phyloP scores from a whole-genome alignment of 805 yeast species.

The Metschnikowia sp. region DNA sequence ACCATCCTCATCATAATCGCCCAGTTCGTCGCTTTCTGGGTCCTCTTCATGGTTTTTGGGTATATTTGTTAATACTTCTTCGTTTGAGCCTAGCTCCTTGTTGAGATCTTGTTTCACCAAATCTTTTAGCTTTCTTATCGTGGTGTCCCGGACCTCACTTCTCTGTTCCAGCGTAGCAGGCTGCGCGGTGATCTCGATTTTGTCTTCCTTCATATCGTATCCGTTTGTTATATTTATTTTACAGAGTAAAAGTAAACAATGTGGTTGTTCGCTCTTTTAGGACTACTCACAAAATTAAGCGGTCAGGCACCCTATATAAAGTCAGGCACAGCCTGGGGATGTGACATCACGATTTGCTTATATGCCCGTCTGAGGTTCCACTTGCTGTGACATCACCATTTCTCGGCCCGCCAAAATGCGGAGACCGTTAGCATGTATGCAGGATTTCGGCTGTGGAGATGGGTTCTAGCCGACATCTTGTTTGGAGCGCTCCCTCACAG shows the following conservation, averaged over 20 bases:
- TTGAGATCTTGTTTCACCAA: conserved; percentile 22
- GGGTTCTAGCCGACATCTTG: too few species aligned
- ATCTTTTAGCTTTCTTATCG: conserved; percentile 25
- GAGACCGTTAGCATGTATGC: not conserved
- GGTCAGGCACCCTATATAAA: too few species aligned
- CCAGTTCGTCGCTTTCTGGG: not conserved
- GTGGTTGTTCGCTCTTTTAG: too few species aligned
- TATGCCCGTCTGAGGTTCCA: conserved; percentile 4
- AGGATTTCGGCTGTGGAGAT: not conserved
- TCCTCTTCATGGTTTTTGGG: not conserved
- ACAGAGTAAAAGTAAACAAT: not conserved
- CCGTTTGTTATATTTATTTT: not conserved
- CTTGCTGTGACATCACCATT: conserved; percentile 4
- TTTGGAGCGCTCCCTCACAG: too few species aligned
- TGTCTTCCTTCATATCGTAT: conserved; percentile 9
- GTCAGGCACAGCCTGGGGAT: not conserved
- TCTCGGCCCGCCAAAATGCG: not conserved
- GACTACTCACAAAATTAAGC: too few species aligned
- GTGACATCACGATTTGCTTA: conserved; percentile 4
- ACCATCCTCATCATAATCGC: conserved; percentile 30
- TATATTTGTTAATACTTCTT: not conserved
- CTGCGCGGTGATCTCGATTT: conserved; percentile 28
- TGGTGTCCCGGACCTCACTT: conserved; percentile 11
- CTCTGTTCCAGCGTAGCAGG: conserved; percentile 14
- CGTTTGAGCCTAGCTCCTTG: not conserved